A percentile compares a stretch with the other conserved stretches of the same genome.
phyloP scores from a whole-genome alignment of 257 asterid genomes.

The Prunella vulgaris region DNA sequence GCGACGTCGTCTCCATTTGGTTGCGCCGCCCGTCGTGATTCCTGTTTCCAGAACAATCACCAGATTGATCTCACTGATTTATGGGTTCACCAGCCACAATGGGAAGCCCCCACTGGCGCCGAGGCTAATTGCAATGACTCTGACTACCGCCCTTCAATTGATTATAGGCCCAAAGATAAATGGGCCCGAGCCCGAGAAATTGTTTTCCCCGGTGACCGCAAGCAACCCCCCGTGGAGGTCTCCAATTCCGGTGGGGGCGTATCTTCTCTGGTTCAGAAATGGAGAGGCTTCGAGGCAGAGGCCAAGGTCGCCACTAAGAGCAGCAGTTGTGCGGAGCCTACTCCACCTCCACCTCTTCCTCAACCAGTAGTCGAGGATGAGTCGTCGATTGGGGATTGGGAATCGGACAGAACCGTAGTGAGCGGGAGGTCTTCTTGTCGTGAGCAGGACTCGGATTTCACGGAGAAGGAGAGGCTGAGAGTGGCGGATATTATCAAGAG shows the following conservation, averaged over 20 bases:
- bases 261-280: constrained; percentile 70
- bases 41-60: constrained; percentile 24
- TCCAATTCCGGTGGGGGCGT: constrained; percentile 54
- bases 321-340: neutral
- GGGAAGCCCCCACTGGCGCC: constrained; percentile 20
- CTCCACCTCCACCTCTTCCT: neutral
- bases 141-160: neutral
- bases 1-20: constrained; percentile 33
- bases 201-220: constrained; percentile 25
- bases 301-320: constrained; percentile 17
- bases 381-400: constrained; percentile 46
- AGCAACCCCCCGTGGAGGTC: constrained; percentile 23
- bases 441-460: constrained; percentile 48
- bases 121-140: neutral
- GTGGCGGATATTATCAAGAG: constrained; percentile 69
- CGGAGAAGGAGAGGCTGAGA: constrained; percentile 65
- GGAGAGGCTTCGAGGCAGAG: constrained; percentile 62
- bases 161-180: constrained; percentile 17
- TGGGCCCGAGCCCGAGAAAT: constrained; percentile 57
- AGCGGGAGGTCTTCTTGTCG: constrained; percentile 40
- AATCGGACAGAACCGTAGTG: constrained; percentile 35
- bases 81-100: constrained; percentile 64
- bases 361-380: constrained; percentile 30
- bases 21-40: constrained; percentile 14
- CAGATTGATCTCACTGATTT: constrained; percentile 42